Percentiles rank a stretch among this genome's conserved stretches.
phyloP scores from a whole-genome alignment of 1,284 basidiomycete species.

The Trichosporon ovoides region DNA sequence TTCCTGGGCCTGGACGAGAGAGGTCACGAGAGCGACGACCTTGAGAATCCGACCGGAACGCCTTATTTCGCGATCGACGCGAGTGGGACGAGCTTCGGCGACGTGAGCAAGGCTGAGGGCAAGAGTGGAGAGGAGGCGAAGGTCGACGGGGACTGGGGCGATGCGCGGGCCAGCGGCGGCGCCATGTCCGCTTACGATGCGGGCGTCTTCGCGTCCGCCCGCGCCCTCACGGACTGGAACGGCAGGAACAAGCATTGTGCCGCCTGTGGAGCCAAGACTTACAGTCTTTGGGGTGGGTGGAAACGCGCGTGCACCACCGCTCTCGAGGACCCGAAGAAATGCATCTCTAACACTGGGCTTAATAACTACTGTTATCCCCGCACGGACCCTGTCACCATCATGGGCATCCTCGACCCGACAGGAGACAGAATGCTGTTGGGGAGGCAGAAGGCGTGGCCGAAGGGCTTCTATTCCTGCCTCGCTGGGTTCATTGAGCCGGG shows the following conservation, averaged over 20 bases:
- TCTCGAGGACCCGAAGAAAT: slow-evolving; percentile 31
- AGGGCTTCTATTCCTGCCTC: slow-evolving; percentile 69
- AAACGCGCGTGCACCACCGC: slow-evolving; percentile 76
- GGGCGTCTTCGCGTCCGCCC: slow-evolving; percentile 66
- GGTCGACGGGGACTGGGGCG: slow-evolving; percentile 54
- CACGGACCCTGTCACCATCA: slow-evolving; percentile 79
- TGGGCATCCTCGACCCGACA: slow-evolving; percentile 72
- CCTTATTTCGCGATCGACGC: slow-evolving; percentile 77
- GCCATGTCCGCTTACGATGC: slow-evolving; percentile 53
- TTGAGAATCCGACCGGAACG: slow-evolving; percentile 62
- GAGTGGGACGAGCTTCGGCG: slow-evolving; percentile 52
- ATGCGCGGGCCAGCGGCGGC: slow-evolving; percentile 61
- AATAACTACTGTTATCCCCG: slow-evolving; percentile 86
- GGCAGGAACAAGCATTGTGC: slow-evolving; percentile 85
- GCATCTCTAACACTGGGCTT: slow-evolving; percentile 61
- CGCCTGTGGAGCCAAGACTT: slow-evolving; percentile 72
- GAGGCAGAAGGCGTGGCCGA: slow-evolving; percentile 56
- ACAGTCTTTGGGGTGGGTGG: slow-evolving; percentile 93
- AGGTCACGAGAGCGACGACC: slow-evolving; percentile 49
- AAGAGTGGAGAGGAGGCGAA: slow-evolving; percentile 47
- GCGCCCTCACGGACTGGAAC: slow-evolving; percentile 87
- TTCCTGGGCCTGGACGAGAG: slow-evolving; percentile 78
- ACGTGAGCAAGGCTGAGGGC: slow-evolving; percentile 44
- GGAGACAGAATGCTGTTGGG: slow-evolving; percentile 81
- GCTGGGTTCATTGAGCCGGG: slow-evolving; percentile 90